These are phyloP conservation scores for Heterococcus sp. DNA, from an alignment of 108 stramenopile genomes.

Conservation along the genomic window DNA sequence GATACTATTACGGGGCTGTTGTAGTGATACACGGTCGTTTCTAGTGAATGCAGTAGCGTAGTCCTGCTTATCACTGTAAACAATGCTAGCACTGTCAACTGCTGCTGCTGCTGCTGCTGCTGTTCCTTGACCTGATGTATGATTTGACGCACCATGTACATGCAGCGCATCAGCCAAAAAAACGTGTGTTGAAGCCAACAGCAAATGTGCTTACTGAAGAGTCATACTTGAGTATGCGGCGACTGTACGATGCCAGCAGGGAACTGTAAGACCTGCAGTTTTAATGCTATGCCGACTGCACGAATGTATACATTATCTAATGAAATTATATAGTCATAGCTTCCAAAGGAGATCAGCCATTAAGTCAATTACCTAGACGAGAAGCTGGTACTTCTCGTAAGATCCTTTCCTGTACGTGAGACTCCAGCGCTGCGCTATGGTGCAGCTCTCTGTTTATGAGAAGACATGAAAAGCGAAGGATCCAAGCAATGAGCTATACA, in stretches of 20 bases:
- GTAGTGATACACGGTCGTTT: too few species aligned
- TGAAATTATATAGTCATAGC: background rate
- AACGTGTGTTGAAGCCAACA: too few species aligned
- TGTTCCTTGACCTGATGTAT: too few species aligned
- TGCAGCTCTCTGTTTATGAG: background rate
- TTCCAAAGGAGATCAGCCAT: background rate
- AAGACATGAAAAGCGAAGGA: background rate
- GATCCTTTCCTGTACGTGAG: background rate
- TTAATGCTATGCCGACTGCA: background rate
- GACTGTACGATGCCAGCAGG: background rate
- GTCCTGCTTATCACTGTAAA: too few species aligned
- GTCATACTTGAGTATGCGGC: background rate
- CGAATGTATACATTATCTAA: background rate
- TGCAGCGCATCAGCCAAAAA: too few species aligned
- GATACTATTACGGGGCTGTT: too few species aligned
- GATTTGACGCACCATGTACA: too few species aligned
- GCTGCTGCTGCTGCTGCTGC: too few species aligned
- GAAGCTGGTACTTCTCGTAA: background rate
- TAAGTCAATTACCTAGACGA: background rate
- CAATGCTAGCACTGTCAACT: too few species aligned
- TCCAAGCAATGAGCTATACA: too few species aligned
- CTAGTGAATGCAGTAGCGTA: too few species aligned
- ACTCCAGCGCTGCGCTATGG: background rate
- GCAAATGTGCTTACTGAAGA: background rate
- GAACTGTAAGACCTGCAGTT: background rate